Base-by-base conservation (phyloP, 2,329 filamentous ascomycete species). In the Cladobotryum protrusum region DNA sequence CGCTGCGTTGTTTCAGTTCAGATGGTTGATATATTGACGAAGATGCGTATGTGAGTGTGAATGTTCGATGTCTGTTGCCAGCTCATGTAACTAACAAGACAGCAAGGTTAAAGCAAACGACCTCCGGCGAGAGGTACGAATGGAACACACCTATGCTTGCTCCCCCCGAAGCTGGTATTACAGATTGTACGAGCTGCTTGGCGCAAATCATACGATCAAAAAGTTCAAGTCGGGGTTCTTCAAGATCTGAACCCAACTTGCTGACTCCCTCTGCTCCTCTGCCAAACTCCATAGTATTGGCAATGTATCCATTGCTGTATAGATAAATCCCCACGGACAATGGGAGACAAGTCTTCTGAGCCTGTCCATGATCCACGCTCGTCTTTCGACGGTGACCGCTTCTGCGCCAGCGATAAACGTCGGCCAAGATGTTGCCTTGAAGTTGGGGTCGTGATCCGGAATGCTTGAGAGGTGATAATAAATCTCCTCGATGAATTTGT, bases 391-490 rank as follows among this genome's bases (percentile, higher is more conserved):
- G 5, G 73, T 68, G 40, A 67, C 68, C 0, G 73, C 72, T 48
- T 78, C 76, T 0, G 77, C 77, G 1, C 77, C 78, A 5, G 74
- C 75, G 5, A 82, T 68, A 48, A 82, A 82, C 0, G 77, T 72
- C 0, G 78, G 76, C 77, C 77, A 82, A 1, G 74, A 72, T 4
- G 76, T 78, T 0, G 75, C 77, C 56, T 81, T 82, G 64, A 79
- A 74, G 17, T 79, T 71, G 1, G 70, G 67, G 42, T 81, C 75
- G 2, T 73, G 66, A 8, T 73, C 67, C 1, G 72, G 70, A 2
- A 82, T 72, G 36, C 63, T 65, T 0, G 71, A 69, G 3, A 81
- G 63, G 20, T 78, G 72, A 3, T 69, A 50, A 6, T 78, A 67
- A 1, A 79, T 66, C 19, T 78, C 74, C 2, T 66, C 54, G 13